Evolutionary conservation across 345 rosid genomes (phyloP), one percentile per base, ranked within the genome.

Genomic region (Crucihimalaya himalaica): DNA sequence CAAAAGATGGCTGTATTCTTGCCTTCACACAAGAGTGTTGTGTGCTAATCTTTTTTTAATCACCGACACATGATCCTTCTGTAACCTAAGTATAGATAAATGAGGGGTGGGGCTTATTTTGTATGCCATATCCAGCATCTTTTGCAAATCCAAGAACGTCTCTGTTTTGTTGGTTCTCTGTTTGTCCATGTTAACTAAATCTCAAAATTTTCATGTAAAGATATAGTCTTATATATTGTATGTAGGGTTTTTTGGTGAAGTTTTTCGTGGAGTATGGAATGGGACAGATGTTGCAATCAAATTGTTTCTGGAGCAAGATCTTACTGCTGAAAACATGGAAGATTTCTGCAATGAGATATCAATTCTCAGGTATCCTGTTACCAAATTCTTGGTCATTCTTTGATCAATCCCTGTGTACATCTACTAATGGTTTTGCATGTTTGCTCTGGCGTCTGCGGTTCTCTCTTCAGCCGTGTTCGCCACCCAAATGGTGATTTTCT

Each of bases 271-370:
- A 45, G 51, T 88, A 35, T 96, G 99, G 99, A 96, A 96, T 78
- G 99, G 99, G 72, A 96, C 98, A 39, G 96, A 96, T 65, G 99
- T 96, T 73, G 99, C 99, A 42, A 90, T 90, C 81, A 96, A 96
- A 86, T 85, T 92, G 79, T 92, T 96, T 77, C 81, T 96, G 69
- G 98, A 92, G 86, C 98, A 96, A 80, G 97, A 96, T 86, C 88
- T 96, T 48, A 96, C 97, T 53, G 88, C 88, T n/a, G 98, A 94
- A 78, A 94, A 91, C 80, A 91, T 94, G 98, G 93, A 91, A 79
- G 97, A 94, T 71, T 96, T 96, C 77, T 90, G 99, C 84, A 96
- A 96, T 42, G 99, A 92, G 85, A 92, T 96, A 82, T 89, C 97
- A 39, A 96, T 96, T 75, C 90, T 96, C 54, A 89, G 99, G 99